Percentiles rank a stretch among this genome's conserved stretches.
Evolutionary conservation across 1,284 basidiomycete species (phyloP).

Genomic region (Cutaneotrichosporon sp.): DNA sequence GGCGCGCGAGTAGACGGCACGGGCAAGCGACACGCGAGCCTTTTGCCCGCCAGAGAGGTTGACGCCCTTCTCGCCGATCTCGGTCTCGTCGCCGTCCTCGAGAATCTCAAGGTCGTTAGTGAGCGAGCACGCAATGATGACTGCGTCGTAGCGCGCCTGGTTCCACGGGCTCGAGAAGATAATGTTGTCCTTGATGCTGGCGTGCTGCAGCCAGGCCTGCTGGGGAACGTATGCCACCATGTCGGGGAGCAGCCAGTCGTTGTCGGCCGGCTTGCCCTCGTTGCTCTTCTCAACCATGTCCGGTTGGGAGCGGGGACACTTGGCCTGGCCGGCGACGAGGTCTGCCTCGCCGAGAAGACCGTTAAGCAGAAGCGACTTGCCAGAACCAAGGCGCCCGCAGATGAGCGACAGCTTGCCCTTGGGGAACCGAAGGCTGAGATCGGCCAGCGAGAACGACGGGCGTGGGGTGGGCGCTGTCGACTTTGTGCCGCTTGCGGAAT

Average conservation of each 20-base stretch:
- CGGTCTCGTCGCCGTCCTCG: constrained; percentile 86
- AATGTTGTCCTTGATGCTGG: constrained; percentile 90
- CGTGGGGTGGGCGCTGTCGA: constrained; percentile 66
- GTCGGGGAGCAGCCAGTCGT: constrained; percentile 69
- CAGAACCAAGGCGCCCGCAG: constrained; percentile 63
- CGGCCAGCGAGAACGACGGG: constrained; percentile 72
- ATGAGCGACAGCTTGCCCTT: constrained; percentile 69
- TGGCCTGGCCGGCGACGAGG: constrained; percentile 60
- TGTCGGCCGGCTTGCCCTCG: constrained; percentile 36
- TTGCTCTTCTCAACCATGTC: constrained; percentile 63
- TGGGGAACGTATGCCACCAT: constrained; percentile 88
- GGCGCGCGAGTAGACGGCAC: constrained; percentile 89
- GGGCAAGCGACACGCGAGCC: constrained; percentile 78
- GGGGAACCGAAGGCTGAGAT: constrained; percentile 73
- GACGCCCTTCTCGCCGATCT: constrained; percentile 55
- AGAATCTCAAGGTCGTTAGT: constrained; percentile 78
- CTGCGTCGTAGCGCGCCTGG: constrained; percentile 68
- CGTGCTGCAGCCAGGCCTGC: constrained; percentile 67
- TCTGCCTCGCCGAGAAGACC: constrained; percentile 89
- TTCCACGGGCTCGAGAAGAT: constrained; percentile 79
- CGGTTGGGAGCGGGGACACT: constrained; percentile 76
- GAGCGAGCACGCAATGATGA: constrained; percentile 70
- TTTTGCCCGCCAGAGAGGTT: constrained; percentile 94
- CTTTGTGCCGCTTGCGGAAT: constrained; percentile 14
- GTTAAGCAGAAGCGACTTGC: constrained; percentile 71